phyloP scores from a whole-genome alignment of 176 grass and related monocot genomes.

The Oryza punctata region DNA sequence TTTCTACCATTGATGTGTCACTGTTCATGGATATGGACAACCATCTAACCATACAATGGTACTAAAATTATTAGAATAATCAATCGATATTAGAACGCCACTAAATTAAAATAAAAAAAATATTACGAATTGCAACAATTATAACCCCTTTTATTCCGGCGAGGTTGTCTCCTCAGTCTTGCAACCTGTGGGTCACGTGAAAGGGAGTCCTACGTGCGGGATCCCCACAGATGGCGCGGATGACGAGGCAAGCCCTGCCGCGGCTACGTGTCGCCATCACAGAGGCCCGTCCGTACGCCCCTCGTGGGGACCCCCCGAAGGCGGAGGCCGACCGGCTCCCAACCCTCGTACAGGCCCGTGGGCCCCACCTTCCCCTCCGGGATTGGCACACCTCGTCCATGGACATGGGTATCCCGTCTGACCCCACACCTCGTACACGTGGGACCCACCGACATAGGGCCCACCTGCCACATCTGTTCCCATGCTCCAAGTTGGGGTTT shows the following conservation, averaged over 20 bases:
- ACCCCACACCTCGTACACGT: too few species aligned
- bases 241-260: not conserved
- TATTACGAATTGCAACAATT: not conserved
- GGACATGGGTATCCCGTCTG: too few species aligned
- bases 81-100: too few species aligned
- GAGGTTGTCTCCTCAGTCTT: slow-evolving; percentile 5
- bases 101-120: too few species aligned
- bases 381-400: not conserved
- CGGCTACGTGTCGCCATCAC: slow-evolving; percentile 9
- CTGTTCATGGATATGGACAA: not conserved
- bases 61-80: too few species aligned
- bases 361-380: not conserved
- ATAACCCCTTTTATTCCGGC: not conserved
- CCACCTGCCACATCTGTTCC: not conserved
- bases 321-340: not conserved
- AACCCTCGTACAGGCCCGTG: slow-evolving; percentile 26
- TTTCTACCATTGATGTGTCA: not conserved
- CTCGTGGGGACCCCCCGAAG: not conserved
- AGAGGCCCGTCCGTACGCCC: slow-evolving; percentile 15
- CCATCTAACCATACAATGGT: too few species aligned
- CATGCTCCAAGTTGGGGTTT: too few species aligned
- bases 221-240: not conserved
- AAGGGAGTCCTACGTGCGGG: not conserved
- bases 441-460: too few species aligned
- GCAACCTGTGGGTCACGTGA: slow-evolving; percentile 19